phyloP scores from a whole-genome alignment of 169 alveolate species.

The Cryptosporidium andersoni region DNA sequence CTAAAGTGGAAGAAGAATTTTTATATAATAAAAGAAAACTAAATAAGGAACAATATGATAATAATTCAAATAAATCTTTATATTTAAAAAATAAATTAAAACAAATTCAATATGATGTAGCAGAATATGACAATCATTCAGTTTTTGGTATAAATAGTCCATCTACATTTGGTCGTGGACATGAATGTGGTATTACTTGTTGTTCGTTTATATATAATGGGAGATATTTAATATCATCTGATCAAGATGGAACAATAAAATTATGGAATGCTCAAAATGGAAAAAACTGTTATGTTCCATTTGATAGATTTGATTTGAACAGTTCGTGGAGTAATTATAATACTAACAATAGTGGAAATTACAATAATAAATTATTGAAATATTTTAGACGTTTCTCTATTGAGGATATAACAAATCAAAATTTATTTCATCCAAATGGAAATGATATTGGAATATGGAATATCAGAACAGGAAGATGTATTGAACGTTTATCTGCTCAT shows the following conservation, averaged over 20 bases:
- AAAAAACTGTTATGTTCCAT: slow-evolving; percentile 74
- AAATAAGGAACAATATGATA: background rate
- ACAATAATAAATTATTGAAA: slow-evolving; percentile 6
- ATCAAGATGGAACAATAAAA: slow-evolving; percentile 74
- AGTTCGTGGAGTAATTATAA: slow-evolving; percentile 15
- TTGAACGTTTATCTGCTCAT: slow-evolving; percentile 60
- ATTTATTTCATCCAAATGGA: slow-evolving; percentile 64
- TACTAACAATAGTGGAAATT: background rate
- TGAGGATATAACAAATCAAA: slow-evolving; percentile 4
- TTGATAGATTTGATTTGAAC: slow-evolving; percentile 47
- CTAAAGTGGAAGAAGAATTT: background rate
- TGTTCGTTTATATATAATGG: slow-evolving; percentile 71
- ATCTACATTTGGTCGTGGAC: slow-evolving; percentile 61
- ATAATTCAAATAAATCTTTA: background rate
- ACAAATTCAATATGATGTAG: background rate
- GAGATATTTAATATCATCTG: slow-evolving; percentile 67
- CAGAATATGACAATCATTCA: background rate
- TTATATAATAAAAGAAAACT: background rate
- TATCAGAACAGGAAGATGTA: slow-evolving; percentile 59
- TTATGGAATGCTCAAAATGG: slow-evolving; percentile 77
- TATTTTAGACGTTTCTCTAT: slow-evolving; percentile 46
- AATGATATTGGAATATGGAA: slow-evolving; percentile 68
- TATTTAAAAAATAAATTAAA: background rate
- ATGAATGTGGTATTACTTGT: slow-evolving; percentile 74
- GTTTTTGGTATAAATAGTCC: slow-evolving; percentile 38